Percentiles rank a stretch among this genome's conserved stretches.
Conservation (phyloP, 306 rosid species). For the Cyclanthera cordifolia region DNA sequence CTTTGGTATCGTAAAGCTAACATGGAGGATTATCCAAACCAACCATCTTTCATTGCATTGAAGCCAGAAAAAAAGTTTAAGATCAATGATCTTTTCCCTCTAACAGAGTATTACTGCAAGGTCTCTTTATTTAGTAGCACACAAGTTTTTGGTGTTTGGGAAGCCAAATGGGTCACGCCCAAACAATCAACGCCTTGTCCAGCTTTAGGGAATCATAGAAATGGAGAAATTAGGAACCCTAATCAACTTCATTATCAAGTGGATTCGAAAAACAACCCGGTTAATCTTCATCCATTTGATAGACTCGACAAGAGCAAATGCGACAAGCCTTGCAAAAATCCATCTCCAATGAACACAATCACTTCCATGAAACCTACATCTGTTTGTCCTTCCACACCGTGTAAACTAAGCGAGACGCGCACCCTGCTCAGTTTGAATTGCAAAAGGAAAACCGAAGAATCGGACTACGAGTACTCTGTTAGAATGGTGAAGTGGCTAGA, state of each 20-base stretch:
- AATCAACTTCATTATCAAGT: constrained; percentile 30
- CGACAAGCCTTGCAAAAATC: constrained; percentile 20
- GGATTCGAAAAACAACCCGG: constrained; percentile 24
- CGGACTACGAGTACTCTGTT: constrained; percentile 66
- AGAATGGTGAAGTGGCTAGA: constrained; percentile 66
- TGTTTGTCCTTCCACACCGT: constrained; percentile 60
- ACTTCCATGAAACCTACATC: constrained; percentile 21
- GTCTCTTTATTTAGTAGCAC: constrained; percentile 69
- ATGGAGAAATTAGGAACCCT: constrained; percentile 17
- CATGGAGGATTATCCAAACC: constrained; percentile 50
- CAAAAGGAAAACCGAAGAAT: constrained; percentile 39
- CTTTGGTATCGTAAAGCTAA: constrained; percentile 58
- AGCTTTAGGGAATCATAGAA: constrained; percentile 16
- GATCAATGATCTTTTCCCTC: constrained; percentile 53
- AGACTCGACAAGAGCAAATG: constrained; percentile 20
- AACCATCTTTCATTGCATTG: constrained; percentile 66
- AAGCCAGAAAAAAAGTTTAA: constrained; percentile 68
- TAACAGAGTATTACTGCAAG: constrained; percentile 71
- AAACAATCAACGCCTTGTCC: constrained; percentile 21
- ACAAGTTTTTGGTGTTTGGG: constrained; percentile 56
- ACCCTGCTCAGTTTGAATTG: constrained; percentile 21
- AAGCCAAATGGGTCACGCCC: constrained; percentile 72
- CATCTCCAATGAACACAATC: constrained; percentile 9
- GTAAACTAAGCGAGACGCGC: constrained; percentile 33
- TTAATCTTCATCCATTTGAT: background rate